These are phyloP conservation scores for Dalbergia cultrata DNA, from an alignment of 306 rosid species.

Conservation along the genomic window DNA sequence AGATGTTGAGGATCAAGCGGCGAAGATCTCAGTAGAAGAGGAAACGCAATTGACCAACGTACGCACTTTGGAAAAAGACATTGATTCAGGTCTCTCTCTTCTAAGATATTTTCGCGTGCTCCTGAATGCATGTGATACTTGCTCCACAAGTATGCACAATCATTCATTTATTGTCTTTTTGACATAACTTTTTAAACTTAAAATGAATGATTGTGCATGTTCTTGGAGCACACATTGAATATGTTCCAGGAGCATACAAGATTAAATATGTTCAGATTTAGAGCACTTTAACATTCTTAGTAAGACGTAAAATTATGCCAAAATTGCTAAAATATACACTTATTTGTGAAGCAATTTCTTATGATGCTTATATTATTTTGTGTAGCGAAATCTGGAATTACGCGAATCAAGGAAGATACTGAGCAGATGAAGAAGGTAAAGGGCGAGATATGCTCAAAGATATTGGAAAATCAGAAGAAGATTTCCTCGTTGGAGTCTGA, in stretches of 20 bases:
- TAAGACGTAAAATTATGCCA: too few relatives aligned
- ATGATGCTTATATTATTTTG: background rate
- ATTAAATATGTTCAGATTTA: too few relatives aligned
- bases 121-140: background rate
- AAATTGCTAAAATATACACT: background rate
- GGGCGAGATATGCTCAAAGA: slow-evolving; percentile 80
- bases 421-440: slow-evolving; percentile 62
- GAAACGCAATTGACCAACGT: slow-evolving; percentile 70
- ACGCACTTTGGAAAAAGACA: slow-evolving; percentile 71
- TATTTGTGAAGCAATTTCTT: background rate
- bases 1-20: slow-evolving; percentile 91
- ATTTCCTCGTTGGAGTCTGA: slow-evolving; percentile 68
- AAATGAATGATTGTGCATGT: too few relatives aligned
- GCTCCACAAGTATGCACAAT: too few relatives aligned
- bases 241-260: too few relatives aligned
- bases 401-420: slow-evolving; percentile 57
- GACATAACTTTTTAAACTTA: too few relatives aligned
- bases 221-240: too few relatives aligned
- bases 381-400: slow-evolving; percentile 70
- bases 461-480: slow-evolving; percentile 72
- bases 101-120: background rate
- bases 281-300: too few relatives aligned
- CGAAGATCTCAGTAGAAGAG: slow-evolving; percentile 84
- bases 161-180: too few relatives aligned
- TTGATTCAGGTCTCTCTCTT: slow-evolving; percentile 61